phyloP scores from a whole-genome alignment of 1,284 basidiomycete species.

The Fomitopsis schrenkii region DNA sequence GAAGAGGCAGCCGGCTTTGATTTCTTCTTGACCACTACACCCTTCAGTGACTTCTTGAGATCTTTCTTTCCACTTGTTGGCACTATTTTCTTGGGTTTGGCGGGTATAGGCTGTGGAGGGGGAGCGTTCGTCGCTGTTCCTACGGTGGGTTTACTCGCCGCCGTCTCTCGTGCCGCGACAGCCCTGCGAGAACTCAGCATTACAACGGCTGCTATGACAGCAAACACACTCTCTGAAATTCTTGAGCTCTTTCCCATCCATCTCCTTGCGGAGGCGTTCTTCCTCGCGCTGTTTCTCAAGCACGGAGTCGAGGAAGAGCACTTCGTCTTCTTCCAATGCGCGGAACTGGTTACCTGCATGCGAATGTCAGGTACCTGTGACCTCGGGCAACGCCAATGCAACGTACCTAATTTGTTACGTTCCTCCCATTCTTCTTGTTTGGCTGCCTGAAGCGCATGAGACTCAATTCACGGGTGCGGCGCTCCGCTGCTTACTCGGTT shows the following conservation, averaged over 20 bases:
- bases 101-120: slow-evolving; percentile 6
- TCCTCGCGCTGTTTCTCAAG: slow-evolving; percentile 72
- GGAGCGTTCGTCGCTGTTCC: slow-evolving; percentile 14
- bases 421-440: slow-evolving; percentile 96
- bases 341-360: slow-evolving; percentile 82
- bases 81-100: slow-evolving; percentile 27
- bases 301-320: slow-evolving; percentile 83
- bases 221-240: slow-evolving; percentile 69
- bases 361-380: slow-evolving; percentile 10
- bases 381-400: background rate
- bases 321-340: slow-evolving; percentile 86
- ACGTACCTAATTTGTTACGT: slow-evolving; percentile 78
- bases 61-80: slow-evolving; percentile 44
- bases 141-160: slow-evolving; percentile 41
- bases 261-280: slow-evolving; percentile 67
- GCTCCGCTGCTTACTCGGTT: slow-evolving; percentile 56
- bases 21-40: slow-evolving; percentile 77
- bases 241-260: slow-evolving; percentile 79
- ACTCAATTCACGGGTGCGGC: slow-evolving; percentile 10
- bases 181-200: slow-evolving; percentile 43
- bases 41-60: slow-evolving; percentile 61
- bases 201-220: background rate
- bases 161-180: slow-evolving; percentile 64
- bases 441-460: slow-evolving; percentile 51
- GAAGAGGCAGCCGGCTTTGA: slow-evolving; percentile 34